A percentile compares a stretch with the other conserved stretches of the same genome.
Conservation (phyloP, 768 basidiomycete genomes). For the Agrocybe chaxingu region DNA sequence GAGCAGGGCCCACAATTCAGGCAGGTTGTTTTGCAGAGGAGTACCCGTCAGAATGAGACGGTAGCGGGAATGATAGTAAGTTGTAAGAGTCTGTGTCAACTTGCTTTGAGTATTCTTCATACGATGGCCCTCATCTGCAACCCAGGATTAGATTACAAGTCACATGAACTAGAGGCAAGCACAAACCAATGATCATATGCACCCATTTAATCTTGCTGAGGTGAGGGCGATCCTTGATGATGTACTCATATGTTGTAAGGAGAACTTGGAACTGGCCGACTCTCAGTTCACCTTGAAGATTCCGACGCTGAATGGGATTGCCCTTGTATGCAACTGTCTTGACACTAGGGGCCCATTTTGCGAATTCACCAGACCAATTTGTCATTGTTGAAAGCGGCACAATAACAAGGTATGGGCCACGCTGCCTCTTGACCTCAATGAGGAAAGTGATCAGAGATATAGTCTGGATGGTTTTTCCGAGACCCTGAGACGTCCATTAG, state of each 20-base stretch:
- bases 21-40: slow-evolving; percentile 94
- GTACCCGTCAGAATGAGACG: slow-evolving; percentile 95
- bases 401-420: slow-evolving; percentile 94
- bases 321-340: slow-evolving; percentile 87
- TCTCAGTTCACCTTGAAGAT: slow-evolving; percentile 74
- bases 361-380: slow-evolving; percentile 95
- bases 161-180: not conserved
- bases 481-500: slow-evolving; percentile 53
- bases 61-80: slow-evolving; percentile 89
- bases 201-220: slow-evolving; percentile 92
- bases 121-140: slow-evolving; percentile 88
- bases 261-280: slow-evolving; percentile 86
- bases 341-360: slow-evolving; percentile 92
- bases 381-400: slow-evolving; percentile 96
- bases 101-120: slow-evolving; percentile 96
- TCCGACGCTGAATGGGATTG: slow-evolving; percentile 78
- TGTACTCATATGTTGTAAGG: slow-evolving; percentile 94
- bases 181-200: slow-evolving; percentile 92
- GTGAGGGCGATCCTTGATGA: slow-evolving; percentile 93
- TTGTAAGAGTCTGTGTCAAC: slow-evolving; percentile 84
- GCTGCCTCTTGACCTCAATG: slow-evolving; percentile 85
- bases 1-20: slow-evolving; percentile 92
- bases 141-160: slow-evolving; percentile 2
- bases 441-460: slow-evolving; percentile 95
- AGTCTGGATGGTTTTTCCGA: slow-evolving; percentile 93